Evolutionary conservation across 352 stramenopile genomes (phyloP).

Genomic region (Pythium brachiatum): DNA sequence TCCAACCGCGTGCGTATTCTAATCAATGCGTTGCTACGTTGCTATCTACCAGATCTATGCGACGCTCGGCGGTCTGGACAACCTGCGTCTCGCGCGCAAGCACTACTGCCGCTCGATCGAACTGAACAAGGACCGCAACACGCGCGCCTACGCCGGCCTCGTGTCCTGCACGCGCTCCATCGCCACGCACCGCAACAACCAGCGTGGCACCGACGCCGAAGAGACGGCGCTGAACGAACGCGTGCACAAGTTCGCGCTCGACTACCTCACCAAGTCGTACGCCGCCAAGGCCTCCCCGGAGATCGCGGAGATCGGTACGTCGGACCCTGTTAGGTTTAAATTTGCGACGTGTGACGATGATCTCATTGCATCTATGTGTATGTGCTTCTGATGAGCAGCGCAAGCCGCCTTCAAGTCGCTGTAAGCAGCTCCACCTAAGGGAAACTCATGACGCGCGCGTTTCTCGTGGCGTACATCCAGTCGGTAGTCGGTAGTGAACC

Average conservation of each 20-base stretch:
- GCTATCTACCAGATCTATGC: constrained; percentile 28
- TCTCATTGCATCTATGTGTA: background rate
- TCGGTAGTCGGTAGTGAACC: constrained; percentile 1
- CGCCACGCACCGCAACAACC: constrained; percentile 29
- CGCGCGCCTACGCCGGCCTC: constrained; percentile 29
- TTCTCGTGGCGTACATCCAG: background rate
- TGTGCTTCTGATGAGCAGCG: constrained; percentile 17
- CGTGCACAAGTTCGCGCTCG: constrained; percentile 32
- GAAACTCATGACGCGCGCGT: background rate
- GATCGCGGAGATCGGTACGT: constrained; percentile 27
- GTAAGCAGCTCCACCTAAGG: background rate
- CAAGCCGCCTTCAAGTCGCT: constrained; percentile 28
- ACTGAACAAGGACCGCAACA: constrained; percentile 36
- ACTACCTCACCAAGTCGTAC: constrained; percentile 31
- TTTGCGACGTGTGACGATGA: background rate
- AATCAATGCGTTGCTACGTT: too few relatives aligned
- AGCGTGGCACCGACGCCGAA: constrained; percentile 27
- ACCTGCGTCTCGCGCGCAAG: constrained; percentile 35
- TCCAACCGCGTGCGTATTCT: background rate
- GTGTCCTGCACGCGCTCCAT: constrained; percentile 36
- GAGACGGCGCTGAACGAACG: constrained; percentile 37
- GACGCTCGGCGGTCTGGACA: constrained; percentile 35
- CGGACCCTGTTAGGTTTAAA: too few relatives aligned
- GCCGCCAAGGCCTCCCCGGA: constrained; percentile 25
- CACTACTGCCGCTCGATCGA: constrained; percentile 40